Evolutionary conservation across 164 flowering plant genomes (phyloP).

Genomic region (Amborella trichopoda): DNA sequence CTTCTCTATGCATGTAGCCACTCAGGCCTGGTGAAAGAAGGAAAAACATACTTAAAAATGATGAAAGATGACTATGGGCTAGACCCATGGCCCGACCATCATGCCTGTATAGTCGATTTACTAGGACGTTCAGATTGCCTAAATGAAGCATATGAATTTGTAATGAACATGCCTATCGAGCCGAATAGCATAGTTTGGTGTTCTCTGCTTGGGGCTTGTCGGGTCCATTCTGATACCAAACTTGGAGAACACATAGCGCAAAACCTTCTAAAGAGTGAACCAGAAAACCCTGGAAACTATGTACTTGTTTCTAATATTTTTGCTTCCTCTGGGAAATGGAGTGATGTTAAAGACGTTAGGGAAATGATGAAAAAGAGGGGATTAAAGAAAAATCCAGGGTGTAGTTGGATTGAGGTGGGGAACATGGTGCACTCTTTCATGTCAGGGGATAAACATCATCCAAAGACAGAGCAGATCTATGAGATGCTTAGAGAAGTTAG

Average conservation of each 20-base stretch:
- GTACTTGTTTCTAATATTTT: constrained; percentile 62
- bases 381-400: constrained; percentile 70
- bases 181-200: constrained; percentile 71
- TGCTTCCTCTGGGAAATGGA: constrained; percentile 63
- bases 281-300: constrained; percentile 59
- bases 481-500: constrained; percentile 33
- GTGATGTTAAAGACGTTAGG: constrained; percentile 55
- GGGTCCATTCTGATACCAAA: constrained; percentile 40
- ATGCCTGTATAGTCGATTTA: constrained; percentile 75
- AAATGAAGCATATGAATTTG: constrained; percentile 55
- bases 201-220: constrained; percentile 72
- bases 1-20: constrained; percentile 83
- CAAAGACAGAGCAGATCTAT: constrained; percentile 35
- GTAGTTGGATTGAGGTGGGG: constrained; percentile 78
- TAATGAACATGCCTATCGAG: constrained; percentile 35
- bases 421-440: constrained; percentile 52
- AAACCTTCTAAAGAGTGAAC: constrained; percentile 50
- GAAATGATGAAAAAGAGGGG: constrained; percentile 50
- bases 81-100: constrained; percentile 89
- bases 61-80: constrained; percentile 46
- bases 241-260: constrained; percentile 55
- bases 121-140: constrained; percentile 63
- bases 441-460: constrained; percentile 62
- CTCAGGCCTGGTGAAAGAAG: constrained; percentile 55
- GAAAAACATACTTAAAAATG: constrained; percentile 26